Conservation (phyloP, 1,139 yeast genomes). For the Suhomyces taliae region DNA sequence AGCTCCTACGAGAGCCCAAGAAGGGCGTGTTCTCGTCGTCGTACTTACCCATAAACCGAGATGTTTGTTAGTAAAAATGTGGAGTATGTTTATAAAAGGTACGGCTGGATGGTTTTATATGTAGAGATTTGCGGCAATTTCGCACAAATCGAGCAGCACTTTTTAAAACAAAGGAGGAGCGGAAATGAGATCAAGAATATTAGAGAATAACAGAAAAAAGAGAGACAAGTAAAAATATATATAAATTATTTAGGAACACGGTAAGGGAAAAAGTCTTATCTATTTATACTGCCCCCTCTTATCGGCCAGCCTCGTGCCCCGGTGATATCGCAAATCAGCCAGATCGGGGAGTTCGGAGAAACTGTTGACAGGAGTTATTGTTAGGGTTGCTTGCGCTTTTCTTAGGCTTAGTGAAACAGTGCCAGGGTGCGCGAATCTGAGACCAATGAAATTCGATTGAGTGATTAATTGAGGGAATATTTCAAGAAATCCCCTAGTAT, state of each 20-base stretch:
- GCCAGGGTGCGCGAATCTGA: not conserved
- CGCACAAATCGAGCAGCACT: too few species aligned
- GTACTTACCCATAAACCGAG: not conserved
- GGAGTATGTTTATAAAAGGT: not conserved
- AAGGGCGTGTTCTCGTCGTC: slow-evolving; percentile 14
- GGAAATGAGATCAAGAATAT: not conserved
- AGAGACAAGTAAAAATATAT: not conserved
- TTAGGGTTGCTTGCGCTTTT: not conserved
- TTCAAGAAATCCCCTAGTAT: too few species aligned
- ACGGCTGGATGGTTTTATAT: not conserved
- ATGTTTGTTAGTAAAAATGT: not conserved
- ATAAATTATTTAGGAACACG: not conserved
- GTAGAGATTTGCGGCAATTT: not conserved
- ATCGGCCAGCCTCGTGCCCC: not conserved
- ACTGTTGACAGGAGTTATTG: not conserved
- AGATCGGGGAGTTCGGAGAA: not conserved
- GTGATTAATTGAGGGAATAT: not conserved
- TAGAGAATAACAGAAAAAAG: not conserved
- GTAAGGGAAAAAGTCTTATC: not conserved
- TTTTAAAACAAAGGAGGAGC: too few species aligned
- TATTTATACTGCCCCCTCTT: not conserved
- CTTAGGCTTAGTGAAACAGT: not conserved
- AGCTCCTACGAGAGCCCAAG: slow-evolving; percentile 9
- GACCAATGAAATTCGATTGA: not conserved
- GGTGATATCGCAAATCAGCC: not conserved